Evolutionary conservation across 1,284 basidiomycete genomes (phyloP), one percentile per base, ranked within the genome.

Genomic region (Amylostereum areolatum): DNA sequence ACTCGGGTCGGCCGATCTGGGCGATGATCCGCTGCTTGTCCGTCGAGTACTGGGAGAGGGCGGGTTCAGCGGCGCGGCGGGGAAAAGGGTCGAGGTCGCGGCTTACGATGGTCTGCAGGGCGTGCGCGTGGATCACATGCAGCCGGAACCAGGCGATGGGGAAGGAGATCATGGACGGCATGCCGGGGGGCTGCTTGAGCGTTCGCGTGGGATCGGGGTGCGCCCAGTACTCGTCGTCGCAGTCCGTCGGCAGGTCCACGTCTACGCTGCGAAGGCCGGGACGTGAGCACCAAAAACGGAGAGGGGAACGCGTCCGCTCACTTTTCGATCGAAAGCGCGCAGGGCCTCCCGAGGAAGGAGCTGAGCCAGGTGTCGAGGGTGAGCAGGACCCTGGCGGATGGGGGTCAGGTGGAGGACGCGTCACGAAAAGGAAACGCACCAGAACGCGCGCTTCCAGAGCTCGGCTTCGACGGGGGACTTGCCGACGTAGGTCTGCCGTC

Each of bases 141-240:
- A 89, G 68, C 52, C 78, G 77, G 34, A 85, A 64, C 35, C 74
- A 71, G 43, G 72, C 74, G 51, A 78, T 77, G 59, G 87, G 86
- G 51, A 70, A 80, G 0, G 76, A 57, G 4, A 85, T 70, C 3
- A 64, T 63, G 2, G 79, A 77, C 1, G 80, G 77, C 55, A 71
- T 72, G 5, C 68, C 72, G 4, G 66, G 57, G 0, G 85, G 85
- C 57, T 80, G 78, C 48, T 70, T 60, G 57, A 79, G 80, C 12
- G 63, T 67, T 31, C 63, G 52, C 5, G 70, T 61, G 18, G 69
- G 69, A 44, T 74, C 70, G 0, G 70, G 61, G 49, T 63, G 61
- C 29, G 73, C 72, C 85, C 85, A 88, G 57, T 78, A 84, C 57
- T 86, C 85, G 59, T 90, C 88, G 55, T 88, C 83, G 30, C 83